Base-by-base conservation (phyloP, 1,139 yeast species). In the Pneumocystis murina region DNA sequence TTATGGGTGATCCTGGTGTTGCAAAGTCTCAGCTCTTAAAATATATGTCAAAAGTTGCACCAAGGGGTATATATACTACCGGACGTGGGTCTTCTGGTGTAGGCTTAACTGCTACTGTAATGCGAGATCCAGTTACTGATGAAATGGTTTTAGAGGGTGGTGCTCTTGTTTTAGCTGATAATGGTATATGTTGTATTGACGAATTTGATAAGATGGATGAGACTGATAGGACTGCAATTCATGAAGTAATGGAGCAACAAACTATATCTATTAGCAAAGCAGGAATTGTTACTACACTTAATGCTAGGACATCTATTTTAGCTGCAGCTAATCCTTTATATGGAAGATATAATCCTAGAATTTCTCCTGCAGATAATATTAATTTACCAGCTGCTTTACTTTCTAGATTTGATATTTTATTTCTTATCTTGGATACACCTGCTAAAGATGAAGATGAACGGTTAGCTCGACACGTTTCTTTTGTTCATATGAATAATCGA, bases 1-100 rank as follows among this genome's bases (percentile, higher is more conserved):
- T 94, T 64, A 92, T 94, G 97, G 99, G 99, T 70, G 99, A 94
- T 72, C 99, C 99, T 55, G 98, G 98, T 80, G 98, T 94, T 64
- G 99, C 99, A 71, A 94, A 94, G 75, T 92, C 98, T 0, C 99
- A 94, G 79, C 79, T 94, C 71, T 79, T 94, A 68, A 92, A 92
- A 74, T 88, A 95, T 43, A 88, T 94, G 68, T 82, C 91, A 64
- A 90, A 91, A 71, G 88, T 94, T 62, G 95, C 98, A 0, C 98
- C 99, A 38, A 82, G 98, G 73, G 95, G 96, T 62, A 95, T 94
- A 57, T 94, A 94, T 75, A 94, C 99, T 8, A 94, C 98, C 1
- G 99, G 99, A 77, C 83, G 96, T 72, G 99, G 99, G 73, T 90
- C 97, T 5, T 92, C 98, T 0, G 99, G 98, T 64, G 99, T 94